Evolutionary conservation across 2,329 filamentous ascomycete species (phyloP).

Genomic region (Epichloe sibirici): DNA sequence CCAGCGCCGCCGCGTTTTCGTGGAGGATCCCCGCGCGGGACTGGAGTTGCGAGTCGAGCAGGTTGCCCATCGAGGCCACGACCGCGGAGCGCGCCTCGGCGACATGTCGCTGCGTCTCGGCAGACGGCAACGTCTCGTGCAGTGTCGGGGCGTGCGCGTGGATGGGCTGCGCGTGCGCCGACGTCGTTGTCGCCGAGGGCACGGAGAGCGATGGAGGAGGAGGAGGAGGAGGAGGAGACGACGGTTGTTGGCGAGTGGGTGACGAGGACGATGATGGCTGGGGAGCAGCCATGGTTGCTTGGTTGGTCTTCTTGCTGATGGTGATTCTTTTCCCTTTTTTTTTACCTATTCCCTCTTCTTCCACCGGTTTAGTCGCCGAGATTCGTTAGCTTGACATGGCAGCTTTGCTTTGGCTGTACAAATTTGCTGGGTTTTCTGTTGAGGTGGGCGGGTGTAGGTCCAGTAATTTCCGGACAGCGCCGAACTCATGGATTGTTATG

Average conservation of each 20-base stretch:
- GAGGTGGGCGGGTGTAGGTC: too few relatives aligned
- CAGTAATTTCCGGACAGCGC: too few relatives aligned
- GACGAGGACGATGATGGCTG: background rate
- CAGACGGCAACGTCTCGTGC: conserved; percentile 27
- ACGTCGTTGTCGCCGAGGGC: background rate
- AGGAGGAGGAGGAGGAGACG: background rate
- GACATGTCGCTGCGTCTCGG: conserved; percentile 34
- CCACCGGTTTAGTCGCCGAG: too few relatives aligned
- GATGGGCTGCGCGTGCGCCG: background rate
- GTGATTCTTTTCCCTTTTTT: too few relatives aligned
- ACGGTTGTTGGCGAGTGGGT: background rate
- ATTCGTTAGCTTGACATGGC: too few relatives aligned
- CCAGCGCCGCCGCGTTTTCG: conserved; percentile 51
- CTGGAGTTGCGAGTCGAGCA: conserved; percentile 56
- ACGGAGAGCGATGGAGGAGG: background rate
- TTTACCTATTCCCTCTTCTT: too few relatives aligned
- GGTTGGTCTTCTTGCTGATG: background rate
- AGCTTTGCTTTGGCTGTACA: too few relatives aligned
- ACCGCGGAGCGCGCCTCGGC: conserved; percentile 46
- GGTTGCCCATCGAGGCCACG: conserved; percentile 53
- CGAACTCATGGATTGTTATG: too few relatives aligned
- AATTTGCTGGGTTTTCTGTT: too few relatives aligned
- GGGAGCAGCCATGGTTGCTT: background rate
- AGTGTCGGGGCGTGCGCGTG: conserved; percentile 12
- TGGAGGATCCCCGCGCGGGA: conserved; percentile 59